Percentiles rank a stretch among this genome's conserved stretches.
Conservation (phyloP, 805 yeast species). For the Zygosaccharomyces bailii region DNA sequence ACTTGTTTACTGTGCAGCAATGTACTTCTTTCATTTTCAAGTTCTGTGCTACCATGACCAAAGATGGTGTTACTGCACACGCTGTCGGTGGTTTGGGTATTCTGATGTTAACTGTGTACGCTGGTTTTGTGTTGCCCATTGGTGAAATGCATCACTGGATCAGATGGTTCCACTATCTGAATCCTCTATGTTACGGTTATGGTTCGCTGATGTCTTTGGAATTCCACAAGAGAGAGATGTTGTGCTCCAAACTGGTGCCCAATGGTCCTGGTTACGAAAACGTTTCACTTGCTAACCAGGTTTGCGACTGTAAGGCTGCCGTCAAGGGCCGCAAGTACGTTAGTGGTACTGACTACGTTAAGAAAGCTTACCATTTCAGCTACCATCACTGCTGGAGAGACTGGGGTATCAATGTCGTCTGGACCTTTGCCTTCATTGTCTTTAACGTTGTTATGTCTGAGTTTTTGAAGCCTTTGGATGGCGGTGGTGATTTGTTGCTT, state of each 20-base stretch:
- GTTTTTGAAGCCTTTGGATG: slow-evolving; percentile 36
- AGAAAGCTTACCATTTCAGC: slow-evolving; percentile 39
- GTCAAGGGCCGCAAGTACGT: slow-evolving; percentile 44
- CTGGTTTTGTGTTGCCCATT: slow-evolving; percentile 48
- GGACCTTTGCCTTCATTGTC: slow-evolving; percentile 40
- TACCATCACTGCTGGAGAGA: slow-evolving; percentile 56
- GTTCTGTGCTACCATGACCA: slow-evolving; percentile 50
- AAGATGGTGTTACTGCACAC: slow-evolving; percentile 54
- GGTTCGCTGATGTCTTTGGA: slow-evolving; percentile 58
- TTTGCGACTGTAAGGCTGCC: slow-evolving; percentile 55
- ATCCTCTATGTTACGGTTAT: slow-evolving; percentile 47
- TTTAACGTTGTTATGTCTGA: slow-evolving; percentile 39
- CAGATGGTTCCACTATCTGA: slow-evolving; percentile 51
- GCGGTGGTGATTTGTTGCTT: slow-evolving; percentile 41
- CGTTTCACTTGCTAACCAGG: slow-evolving; percentile 39
- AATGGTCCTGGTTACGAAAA: slow-evolving; percentile 52
- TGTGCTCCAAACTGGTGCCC: slow-evolving; percentile 51
- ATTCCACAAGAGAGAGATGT: slow-evolving; percentile 51
- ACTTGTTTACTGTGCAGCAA: slow-evolving; percentile 46
- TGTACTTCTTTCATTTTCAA: slow-evolving; percentile 54
- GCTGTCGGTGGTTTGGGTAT: slow-evolving; percentile 53
- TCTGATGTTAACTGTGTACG: slow-evolving; percentile 54
- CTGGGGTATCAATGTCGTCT: slow-evolving; percentile 53
- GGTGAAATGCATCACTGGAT: slow-evolving; percentile 59
- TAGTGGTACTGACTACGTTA: slow-evolving; percentile 49